These are phyloP conservation scores for Zea mays DNA, from an alignment of 176 grass and related monocot species.

Conservation along the genomic window DNA sequence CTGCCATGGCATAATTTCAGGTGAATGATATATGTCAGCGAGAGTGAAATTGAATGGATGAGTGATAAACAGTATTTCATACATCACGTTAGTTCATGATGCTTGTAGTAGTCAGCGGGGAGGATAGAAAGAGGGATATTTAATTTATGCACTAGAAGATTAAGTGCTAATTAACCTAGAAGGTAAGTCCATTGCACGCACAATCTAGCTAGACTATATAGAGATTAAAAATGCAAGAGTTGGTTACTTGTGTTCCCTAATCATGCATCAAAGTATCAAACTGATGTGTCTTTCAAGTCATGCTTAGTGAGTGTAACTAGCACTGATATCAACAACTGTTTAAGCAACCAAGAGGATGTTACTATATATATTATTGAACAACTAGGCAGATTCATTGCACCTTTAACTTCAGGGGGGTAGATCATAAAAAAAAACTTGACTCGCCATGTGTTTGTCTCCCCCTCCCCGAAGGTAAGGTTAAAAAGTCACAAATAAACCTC, in stretches of 20 bases:
- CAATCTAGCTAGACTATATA: neutral
- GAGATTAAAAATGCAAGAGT: neutral
- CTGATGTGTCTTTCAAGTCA: neutral
- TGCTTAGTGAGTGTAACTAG: conserved; percentile 1
- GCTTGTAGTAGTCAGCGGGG: no score
- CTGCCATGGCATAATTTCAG: conserved; percentile 54
- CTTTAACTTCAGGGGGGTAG: neutral
- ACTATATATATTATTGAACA: neutral
- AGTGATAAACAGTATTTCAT: conserved; percentile 16
- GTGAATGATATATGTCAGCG: conserved; percentile 51
- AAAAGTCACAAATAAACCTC: neutral
- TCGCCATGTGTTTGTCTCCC: no score
- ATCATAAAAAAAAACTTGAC: neutral
- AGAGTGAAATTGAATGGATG: conserved; percentile 30
- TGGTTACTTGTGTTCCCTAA: neutral
- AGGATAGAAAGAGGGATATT: no score
- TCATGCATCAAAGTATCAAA: conserved; percentile 8
- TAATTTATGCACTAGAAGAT: no score
- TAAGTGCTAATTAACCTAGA: neutral
- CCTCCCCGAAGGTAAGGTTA: neutral
- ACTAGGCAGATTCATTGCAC: conserved; percentile 5
- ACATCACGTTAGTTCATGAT: conserved; percentile 2
- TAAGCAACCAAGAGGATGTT: neutral
- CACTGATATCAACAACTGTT: neutral
- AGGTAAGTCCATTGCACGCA: neutral